Evolutionary conservation across 73 alveolate genomes (phyloP).

Genomic region (Stentor coeruleus): DNA sequence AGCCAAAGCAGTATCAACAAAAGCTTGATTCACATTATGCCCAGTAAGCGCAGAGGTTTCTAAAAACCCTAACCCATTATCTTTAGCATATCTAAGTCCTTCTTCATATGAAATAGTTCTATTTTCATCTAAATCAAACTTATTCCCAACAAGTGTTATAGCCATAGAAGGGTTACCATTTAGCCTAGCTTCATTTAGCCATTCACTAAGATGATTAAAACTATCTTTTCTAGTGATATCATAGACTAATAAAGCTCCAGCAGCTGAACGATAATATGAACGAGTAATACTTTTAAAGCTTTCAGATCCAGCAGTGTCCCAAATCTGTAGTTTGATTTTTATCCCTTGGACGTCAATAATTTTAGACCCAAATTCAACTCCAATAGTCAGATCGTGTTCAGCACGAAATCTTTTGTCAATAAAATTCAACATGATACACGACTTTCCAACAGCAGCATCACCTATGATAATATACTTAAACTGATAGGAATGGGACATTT

Average conservation of each 20-base stretch:
- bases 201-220: slow-evolving; percentile 64
- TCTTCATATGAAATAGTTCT: slow-evolving; percentile 59
- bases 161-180: slow-evolving; percentile 79
- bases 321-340: slow-evolving; percentile 77
- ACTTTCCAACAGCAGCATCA: slow-evolving; percentile 92
- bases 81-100: slow-evolving; percentile 67
- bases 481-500: slow-evolving; percentile 65
- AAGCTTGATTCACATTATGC: slow-evolving; percentile 41
- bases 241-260: slow-evolving; percentile 90
- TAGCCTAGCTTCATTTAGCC: slow-evolving; percentile 88
- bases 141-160: slow-evolving; percentile 86
- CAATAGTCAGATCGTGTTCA: slow-evolving; percentile 89
- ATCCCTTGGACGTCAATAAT: slow-evolving; percentile 60
- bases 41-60: slow-evolving; percentile 78
- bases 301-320: slow-evolving; percentile 98
- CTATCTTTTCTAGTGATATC: slow-evolving; percentile 80
- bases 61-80: slow-evolving; percentile 54
- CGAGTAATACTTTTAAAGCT: slow-evolving; percentile 84
- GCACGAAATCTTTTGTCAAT: slow-evolving; percentile 84
- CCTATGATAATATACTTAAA: slow-evolving; percentile 80
- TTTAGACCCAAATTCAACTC: slow-evolving; percentile 93
- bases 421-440: slow-evolving; percentile 85
- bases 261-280: slow-evolving; percentile 85
- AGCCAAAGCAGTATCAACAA: slow-evolving; percentile 26
- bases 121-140: slow-evolving; percentile 67